These are phyloP conservation scores for Coriaria nepalensis DNA, from an alignment of 306 rosid species.

Conservation along the genomic window DNA sequence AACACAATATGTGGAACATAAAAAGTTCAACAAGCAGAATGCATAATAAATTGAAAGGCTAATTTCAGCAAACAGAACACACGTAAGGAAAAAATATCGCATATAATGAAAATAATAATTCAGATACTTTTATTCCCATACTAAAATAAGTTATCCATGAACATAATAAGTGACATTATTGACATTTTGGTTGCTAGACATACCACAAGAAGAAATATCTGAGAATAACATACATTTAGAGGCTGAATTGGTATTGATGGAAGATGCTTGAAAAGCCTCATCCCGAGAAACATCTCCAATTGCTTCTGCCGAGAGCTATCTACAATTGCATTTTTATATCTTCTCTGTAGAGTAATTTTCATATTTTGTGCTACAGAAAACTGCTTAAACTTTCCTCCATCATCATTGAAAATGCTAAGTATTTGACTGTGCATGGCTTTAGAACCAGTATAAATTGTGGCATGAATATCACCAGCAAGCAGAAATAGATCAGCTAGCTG, in stretches of 20 bases:
- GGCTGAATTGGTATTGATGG: slow-evolving; percentile 85
- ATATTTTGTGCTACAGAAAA: slow-evolving; percentile 92
- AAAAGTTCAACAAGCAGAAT: no score
- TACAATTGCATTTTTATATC: slow-evolving; percentile 85
- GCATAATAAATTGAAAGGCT: no score
- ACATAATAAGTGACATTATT: no score
- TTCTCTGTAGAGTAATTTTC: slow-evolving; percentile 90
- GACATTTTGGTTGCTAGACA: slow-evolving; percentile 1
- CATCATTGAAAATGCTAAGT: slow-evolving; percentile 91
- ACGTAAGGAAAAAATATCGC: no score
- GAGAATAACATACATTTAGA: slow-evolving; percentile 60
- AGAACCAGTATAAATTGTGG: slow-evolving; percentile 96
- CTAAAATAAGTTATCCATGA: no score
- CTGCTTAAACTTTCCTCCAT: slow-evolving; percentile 84
- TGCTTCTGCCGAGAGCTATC: slow-evolving; percentile 99
- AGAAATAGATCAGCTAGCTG: slow-evolving; percentile 87
- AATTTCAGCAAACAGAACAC: no score
- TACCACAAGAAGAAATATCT: slow-evolving; percentile 10
- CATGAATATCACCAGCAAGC: slow-evolving; percentile 97
- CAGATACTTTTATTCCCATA: no score
- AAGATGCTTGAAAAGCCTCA: slow-evolving; percentile 96
- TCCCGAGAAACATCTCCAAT: slow-evolving; percentile 87
- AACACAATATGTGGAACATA: no score
- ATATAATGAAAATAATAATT: no score
- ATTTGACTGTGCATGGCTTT: slow-evolving; percentile 99